Percentiles rank a stretch among this genome's conserved stretches.
phyloP scores from a whole-genome alignment of 495 filamentous ascomycete species.

The Xylaria curta region DNA sequence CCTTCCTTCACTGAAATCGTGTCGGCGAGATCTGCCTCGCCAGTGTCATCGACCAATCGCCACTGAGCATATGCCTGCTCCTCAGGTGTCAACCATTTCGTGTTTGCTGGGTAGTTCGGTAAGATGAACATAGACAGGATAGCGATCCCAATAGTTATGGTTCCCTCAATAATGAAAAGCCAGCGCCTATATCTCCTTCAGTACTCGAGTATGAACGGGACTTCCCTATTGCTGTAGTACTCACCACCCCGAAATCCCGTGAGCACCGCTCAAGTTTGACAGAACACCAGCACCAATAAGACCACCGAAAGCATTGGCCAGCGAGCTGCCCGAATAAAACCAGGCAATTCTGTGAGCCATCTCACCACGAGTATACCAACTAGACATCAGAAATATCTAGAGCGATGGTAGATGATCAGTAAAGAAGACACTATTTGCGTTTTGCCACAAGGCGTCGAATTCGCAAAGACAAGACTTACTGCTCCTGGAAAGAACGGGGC shows the following conservation, averaged over 20 bases:
- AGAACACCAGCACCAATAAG: constrained; percentile 62
- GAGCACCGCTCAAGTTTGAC: constrained; percentile 45
- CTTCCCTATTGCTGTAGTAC: neutral
- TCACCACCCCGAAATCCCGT: constrained; percentile 51
- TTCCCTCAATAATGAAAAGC: constrained; percentile 53
- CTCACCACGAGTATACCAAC: constrained; percentile 59
- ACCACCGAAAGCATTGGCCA: constrained; percentile 65
- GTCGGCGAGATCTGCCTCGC: constrained; percentile 43
- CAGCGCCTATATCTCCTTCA: constrained; percentile 30
- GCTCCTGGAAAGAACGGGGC: constrained; percentile 60
- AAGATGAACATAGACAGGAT: constrained; percentile 45
- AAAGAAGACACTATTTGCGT: neutral
- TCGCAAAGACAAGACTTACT: constrained; percentile 27
- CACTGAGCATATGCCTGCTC: constrained; percentile 50
- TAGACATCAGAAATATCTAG: constrained; percentile 52
- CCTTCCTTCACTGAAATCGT: constrained; percentile 44
- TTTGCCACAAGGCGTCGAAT: neutral
- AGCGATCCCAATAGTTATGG: constrained; percentile 50
- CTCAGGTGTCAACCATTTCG: constrained; percentile 50
- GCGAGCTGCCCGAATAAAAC: constrained; percentile 62
- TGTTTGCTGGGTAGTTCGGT: constrained; percentile 53
- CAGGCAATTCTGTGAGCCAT: constrained; percentile 59
- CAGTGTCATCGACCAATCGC: constrained; percentile 50
- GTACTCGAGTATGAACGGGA: neutral
- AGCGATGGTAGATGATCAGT: neutral